phyloP scores from a whole-genome alignment of 768 basidiomycete species.

The Tricholoma bakamatsutake region DNA sequence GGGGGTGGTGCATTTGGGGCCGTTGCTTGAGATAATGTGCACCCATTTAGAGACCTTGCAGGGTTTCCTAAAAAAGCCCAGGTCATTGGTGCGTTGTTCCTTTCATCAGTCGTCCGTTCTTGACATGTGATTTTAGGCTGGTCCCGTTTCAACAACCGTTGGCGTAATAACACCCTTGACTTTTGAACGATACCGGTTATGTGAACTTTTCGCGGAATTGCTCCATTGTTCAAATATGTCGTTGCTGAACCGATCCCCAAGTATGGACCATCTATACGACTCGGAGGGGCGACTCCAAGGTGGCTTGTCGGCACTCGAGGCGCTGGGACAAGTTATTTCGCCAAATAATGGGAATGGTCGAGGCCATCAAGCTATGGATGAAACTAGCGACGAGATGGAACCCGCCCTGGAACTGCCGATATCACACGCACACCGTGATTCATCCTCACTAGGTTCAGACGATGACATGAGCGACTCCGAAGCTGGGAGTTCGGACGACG shows the following conservation, averaged over 20 bases:
- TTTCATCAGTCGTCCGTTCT: neutral
- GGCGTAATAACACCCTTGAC: conserved; percentile 77
- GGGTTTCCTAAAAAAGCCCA: conserved; percentile 59
- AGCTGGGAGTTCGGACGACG: conserved; percentile 72
- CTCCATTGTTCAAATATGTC: conserved; percentile 99
- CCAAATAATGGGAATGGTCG: conserved; percentile 50
- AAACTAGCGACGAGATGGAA: conserved; percentile 52
- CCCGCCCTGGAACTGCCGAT: conserved; percentile 68
- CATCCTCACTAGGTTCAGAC: conserved; percentile 60
- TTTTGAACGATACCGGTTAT: conserved; percentile 91
- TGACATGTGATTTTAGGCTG: conserved; percentile 40
- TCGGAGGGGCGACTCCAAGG: conserved; percentile 79
- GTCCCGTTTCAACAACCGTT: conserved; percentile 67
- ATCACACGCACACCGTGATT: conserved; percentile 39
- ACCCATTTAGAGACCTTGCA: conserved; percentile 66
- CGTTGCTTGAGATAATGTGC: conserved; percentile 70
- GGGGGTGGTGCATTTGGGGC: conserved; percentile 88
- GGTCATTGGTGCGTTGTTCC: conserved; percentile 60
- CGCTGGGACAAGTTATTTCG: conserved; percentile 79
- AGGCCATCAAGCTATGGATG: conserved; percentile 54
- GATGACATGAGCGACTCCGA: conserved; percentile 73
- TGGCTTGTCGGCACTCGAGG: conserved; percentile 80
- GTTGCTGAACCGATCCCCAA: conserved; percentile 75
- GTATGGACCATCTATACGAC: conserved; percentile 71
- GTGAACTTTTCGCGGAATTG: conserved; percentile 94